Conservation (phyloP, 2,329 filamentous ascomycete genomes). For the Zymoseptoria ardabiliae region DNA sequence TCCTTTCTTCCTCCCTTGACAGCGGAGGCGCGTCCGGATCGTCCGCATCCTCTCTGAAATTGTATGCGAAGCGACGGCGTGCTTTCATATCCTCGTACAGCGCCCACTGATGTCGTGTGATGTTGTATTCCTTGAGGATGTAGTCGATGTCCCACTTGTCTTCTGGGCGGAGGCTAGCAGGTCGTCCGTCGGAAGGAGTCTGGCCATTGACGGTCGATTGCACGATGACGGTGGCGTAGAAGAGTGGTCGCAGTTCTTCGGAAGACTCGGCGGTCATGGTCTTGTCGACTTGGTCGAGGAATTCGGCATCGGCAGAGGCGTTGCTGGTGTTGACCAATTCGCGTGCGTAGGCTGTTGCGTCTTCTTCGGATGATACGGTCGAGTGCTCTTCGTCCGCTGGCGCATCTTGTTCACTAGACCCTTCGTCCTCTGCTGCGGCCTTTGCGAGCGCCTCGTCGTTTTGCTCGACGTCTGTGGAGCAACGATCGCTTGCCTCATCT, state of each 20-base stretch:
- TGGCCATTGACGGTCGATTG: conserved; percentile 64
- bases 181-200: conserved; percentile 50
- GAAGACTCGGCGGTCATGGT: conserved; percentile 1
- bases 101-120: conserved; percentile 28
- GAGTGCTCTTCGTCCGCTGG: background rate
- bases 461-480: background rate
- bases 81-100: conserved; percentile 52
- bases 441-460: background rate
- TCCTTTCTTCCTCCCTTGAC: conserved; percentile 11
- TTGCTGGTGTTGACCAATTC: conserved; percentile 5
- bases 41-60: conserved; percentile 36
- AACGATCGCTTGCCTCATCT: background rate
- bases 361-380: conserved; percentile 3
- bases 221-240: conserved; percentile 65
- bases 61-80: conserved; percentile 47
- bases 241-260: conserved; percentile 35
- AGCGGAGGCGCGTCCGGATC: conserved; percentile 6
- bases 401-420: background rate
- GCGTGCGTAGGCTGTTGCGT: conserved; percentile 4
- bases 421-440: background rate
- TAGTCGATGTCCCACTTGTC: conserved; percentile 73
- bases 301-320: conserved; percentile 3
- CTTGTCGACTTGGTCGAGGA: conserved; percentile 8
- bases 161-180: conserved; percentile 38
- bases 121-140: conserved; percentile 56